phyloP scores from a whole-genome alignment of 2,329 filamentous ascomycete genomes.

The Clonostachys chloroleuca region DNA sequence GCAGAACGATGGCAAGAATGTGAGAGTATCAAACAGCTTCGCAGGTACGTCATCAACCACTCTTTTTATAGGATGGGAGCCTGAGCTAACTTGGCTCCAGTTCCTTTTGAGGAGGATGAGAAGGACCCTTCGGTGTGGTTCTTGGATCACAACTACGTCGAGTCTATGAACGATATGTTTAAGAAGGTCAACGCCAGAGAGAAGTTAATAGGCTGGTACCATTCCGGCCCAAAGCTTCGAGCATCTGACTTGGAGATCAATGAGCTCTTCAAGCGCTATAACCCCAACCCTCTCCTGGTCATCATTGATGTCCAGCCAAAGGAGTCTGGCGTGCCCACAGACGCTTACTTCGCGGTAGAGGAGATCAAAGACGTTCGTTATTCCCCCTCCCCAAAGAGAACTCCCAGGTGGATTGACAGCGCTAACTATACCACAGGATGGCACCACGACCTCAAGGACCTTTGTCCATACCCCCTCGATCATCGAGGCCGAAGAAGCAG shows the following conservation, averaged over 20 bases:
- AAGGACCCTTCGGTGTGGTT: conserved; percentile 99
- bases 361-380: conserved; percentile 94
- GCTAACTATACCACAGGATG: conserved; percentile 58
- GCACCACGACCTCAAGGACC: conserved; percentile 92
- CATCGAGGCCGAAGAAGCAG: conserved; percentile 97
- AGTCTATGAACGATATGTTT: conserved; percentile 99
- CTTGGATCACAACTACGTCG: conserved; percentile 98
- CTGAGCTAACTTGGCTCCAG: conserved; percentile 37
- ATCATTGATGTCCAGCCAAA: conserved; percentile 99
- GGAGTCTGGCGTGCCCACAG: conserved; percentile 94
- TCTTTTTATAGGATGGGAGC: conserved; percentile 2
- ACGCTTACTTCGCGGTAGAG: conserved; percentile 98
- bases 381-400: background rate
- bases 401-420: background rate
- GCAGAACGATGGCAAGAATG: conserved; percentile 93
- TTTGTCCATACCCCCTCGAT: conserved; percentile 98
- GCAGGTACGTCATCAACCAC: conserved; percentile 58
- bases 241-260: conserved; percentile 98
- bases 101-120: conserved; percentile 98
- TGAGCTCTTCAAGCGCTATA: conserved; percentile 99
- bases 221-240: conserved; percentile 93
- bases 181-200: conserved; percentile 99
- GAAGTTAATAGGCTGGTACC: conserved; percentile 99
- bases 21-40: conserved; percentile 98
- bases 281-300: conserved; percentile 89